phyloP scores from a whole-genome alignment of 208 protist genomes.

The Zelonia costaricensis region DNA sequence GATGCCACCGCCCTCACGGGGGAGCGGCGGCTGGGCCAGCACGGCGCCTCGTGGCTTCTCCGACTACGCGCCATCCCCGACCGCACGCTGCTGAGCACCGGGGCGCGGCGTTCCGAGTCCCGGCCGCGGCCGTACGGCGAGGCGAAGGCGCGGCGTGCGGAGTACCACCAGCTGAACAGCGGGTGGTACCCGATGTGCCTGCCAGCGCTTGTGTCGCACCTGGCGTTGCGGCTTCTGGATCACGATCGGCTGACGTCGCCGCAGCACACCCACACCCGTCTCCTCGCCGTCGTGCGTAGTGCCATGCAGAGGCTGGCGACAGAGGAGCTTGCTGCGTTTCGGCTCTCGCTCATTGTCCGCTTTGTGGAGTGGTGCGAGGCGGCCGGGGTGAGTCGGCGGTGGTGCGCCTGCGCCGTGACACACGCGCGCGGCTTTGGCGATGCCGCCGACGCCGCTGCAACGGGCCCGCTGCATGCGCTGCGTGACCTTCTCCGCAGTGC shows the following conservation, averaged over 20 bases:
- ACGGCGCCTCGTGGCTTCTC: slow-evolving; percentile 13
- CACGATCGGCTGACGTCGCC: not conserved
- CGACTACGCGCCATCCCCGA: slow-evolving; percentile 1
- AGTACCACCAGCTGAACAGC: not conserved
- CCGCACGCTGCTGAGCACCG: not conserved
- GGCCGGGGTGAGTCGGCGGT: slow-evolving; percentile 10
- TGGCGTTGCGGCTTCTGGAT: slow-evolving; percentile 1
- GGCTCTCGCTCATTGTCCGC: slow-evolving; percentile 3
- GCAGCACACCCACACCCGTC: not conserved
- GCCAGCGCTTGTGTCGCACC: slow-evolving; percentile 9
- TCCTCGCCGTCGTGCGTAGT: not conserved
- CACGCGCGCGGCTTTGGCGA: too few species aligned
- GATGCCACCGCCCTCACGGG: not conserved
- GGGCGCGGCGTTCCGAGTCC: not conserved
- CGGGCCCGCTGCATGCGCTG: not conserved
- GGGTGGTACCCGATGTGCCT: not conserved
- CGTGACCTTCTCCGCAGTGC: too few species aligned
- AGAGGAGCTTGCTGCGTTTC: slow-evolving; percentile 16
- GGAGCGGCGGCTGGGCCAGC: not conserved
- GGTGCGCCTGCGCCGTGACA: slow-evolving; percentile 21
- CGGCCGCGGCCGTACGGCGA: not conserved
- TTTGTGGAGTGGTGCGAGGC: slow-evolving; percentile 28
- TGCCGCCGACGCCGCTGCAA: too few species aligned
- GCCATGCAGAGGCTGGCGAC: slow-evolving; percentile 2
- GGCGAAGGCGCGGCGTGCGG: not conserved